These are phyloP conservation scores for Stentor coeruleus DNA, from an alignment of 73 alveolate species.

Conservation along the genomic window DNA sequence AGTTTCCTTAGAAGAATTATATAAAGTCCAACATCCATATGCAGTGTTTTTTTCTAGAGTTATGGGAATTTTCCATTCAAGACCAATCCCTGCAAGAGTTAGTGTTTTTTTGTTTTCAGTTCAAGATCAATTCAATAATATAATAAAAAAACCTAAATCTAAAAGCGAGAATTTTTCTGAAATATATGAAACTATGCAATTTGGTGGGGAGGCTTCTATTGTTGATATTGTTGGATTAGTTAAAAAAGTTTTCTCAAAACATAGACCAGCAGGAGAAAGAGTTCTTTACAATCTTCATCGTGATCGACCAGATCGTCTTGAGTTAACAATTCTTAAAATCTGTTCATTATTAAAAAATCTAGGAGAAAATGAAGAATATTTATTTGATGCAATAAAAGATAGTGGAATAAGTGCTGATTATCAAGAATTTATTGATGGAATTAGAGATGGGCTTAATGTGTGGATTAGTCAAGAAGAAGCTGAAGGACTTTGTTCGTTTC, in stretches of 20 bases:
- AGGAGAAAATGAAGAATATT: neutral
- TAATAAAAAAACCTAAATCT: neutral
- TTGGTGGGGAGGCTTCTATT: constrained; percentile 18
- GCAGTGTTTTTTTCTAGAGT: neutral
- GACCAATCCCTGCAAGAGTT: constrained; percentile 8
- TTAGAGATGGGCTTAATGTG: neutral
- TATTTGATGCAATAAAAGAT: too few relatives aligned
- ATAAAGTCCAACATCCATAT: constrained; percentile 2
- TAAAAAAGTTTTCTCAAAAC: neutral
- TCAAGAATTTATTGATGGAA: neutral
- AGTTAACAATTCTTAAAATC: neutral
- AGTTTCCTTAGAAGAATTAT: constrained; percentile 1
- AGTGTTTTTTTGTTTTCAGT: neutral
- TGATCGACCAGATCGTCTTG: neutral
- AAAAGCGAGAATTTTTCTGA: constrained; percentile 8
- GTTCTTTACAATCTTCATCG: neutral
- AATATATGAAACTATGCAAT: neutral
- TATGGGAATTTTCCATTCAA: constrained; percentile 15
- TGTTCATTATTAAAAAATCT: neutral
- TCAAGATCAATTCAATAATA: neutral
- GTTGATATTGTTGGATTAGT: neutral
- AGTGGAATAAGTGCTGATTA: too few relatives aligned
- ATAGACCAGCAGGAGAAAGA: constrained; percentile 14
- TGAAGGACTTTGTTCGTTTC: neutral
- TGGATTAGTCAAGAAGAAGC: constrained; percentile 23